Conservation (phyloP, 805 yeast genomes). For the Grigorovia transvaalensis region DNA sequence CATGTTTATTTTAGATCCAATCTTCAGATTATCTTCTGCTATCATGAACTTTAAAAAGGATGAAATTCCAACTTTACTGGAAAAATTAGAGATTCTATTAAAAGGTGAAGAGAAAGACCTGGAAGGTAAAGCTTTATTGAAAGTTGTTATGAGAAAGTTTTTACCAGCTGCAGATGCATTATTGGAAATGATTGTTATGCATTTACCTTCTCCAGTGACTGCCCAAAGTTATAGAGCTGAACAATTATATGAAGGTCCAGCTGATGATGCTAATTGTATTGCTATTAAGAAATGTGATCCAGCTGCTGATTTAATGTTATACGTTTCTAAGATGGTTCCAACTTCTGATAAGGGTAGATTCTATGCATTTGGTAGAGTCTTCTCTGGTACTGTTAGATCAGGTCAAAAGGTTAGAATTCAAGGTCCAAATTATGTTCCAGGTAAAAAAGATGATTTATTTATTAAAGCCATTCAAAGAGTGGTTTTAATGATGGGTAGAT, state of each 20-base stretch:
- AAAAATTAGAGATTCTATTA: conserved; percentile 84
- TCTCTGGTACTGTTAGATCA: conserved; percentile 97
- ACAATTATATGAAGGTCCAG: conserved; percentile 97
- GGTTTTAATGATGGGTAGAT: conserved; percentile 99
- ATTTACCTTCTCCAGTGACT: conserved; percentile 98
- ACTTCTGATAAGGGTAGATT: conserved; percentile 99
- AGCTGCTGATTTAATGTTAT: conserved; percentile 93
- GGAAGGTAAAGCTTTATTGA: conserved; percentile 96
- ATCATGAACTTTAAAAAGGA: conserved; percentile 99
- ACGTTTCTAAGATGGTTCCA: conserved; percentile 99
- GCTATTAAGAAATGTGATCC: conserved; percentile 99
- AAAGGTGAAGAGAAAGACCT: conserved; percentile 96
- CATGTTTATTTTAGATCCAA: conserved; percentile 98
- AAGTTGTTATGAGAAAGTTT: conserved; percentile 99
- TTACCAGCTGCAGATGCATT: conserved; percentile 99
- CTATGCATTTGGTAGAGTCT: conserved; percentile 99
- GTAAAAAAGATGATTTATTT: conserved; percentile 96
- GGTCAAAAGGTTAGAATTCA: conserved; percentile 99
- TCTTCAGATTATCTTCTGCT: conserved; percentile 91
- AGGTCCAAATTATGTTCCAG: conserved; percentile 99
- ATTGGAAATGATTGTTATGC: conserved; percentile 95
- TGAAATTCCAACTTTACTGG: conserved; percentile 82
- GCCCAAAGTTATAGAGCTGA: conserved; percentile 99
- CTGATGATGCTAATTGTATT: conserved; percentile 78
- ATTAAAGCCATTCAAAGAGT: conserved; percentile 97